Evolutionary conservation across 805 yeast genomes (phyloP), one percentile per base, ranked within the genome.

Genomic region (Yamadazyma kitorensis): DNA sequence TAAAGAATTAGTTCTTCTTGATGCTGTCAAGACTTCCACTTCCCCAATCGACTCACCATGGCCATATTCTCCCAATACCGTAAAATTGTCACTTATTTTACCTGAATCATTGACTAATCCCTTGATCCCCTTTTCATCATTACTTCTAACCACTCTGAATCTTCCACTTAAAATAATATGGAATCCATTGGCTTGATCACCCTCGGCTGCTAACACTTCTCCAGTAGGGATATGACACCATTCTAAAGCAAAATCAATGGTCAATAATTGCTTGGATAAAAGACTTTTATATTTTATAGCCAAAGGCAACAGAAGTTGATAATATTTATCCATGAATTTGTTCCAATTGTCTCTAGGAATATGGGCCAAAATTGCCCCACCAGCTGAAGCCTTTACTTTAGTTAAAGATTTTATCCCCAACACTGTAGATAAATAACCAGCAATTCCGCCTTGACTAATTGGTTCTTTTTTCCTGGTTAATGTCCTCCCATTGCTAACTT

Each of bases 11-110:
- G 77, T 72, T 53, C 94, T 73, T 37, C 79, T 72, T 8, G 82
- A 73, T 9, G 87, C 87, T 0, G 95, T 87, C 41, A 91, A 68
- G 3, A 91, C 97, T 56, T 91, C 98, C 6, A 93, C 82, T 58
- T 91, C 98, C 3, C 98, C 98, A 40, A 93, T 74, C 25, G 95
- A 84, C 48, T 87, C 94, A 5, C 97, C 97, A 55, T 88, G 95
- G 2, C 97, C 96, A 50, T 78, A 81, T 53, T 91, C 98, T 2
- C 83, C 85, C 11, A 80, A 47, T 1, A 78, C 62, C 22, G 56
- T 62, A 22, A 49, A 48, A 10, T 58, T 57, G 1, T 50, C 57
- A 11, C 42, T 7, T 17, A 18, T 2, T 33, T 15, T n/a, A 36
- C 33, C 36, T 52, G 45, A n/a, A 5, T 47, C 24, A 36, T 19